Conservation (phyloP, 495 filamentous ascomycete species). For the Polyplosphaeria fusca region DNA sequence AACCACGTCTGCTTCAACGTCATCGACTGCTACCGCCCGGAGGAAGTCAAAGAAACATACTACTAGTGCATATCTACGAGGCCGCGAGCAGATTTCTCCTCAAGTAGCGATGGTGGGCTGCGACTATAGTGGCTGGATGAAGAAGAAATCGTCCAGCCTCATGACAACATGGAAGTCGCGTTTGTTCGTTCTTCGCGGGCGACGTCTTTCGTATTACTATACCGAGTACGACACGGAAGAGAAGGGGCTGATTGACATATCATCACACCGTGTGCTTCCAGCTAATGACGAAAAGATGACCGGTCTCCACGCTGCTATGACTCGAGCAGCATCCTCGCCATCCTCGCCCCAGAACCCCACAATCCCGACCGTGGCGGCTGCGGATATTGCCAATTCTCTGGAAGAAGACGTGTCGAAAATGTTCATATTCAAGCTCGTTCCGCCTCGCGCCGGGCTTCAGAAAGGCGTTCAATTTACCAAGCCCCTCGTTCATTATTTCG, state of each 20-base stretch:
- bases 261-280: conserved; percentile 88
- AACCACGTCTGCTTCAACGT: conserved; percentile 25
- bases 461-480: conserved; percentile 96
- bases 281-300: conserved; percentile 91
- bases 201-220: conserved; percentile 94
- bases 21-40: conserved; percentile 30
- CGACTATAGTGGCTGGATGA: conserved; percentile 99
- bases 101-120: conserved; percentile 79
- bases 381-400: conserved; percentile 30
- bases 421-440: conserved; percentile 98
- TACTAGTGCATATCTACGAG: conserved; percentile 88
- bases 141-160: conserved; percentile 91
- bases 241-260: conserved; percentile 94
- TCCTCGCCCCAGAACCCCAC: conserved; percentile 66
- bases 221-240: conserved; percentile 87
- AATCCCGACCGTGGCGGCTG: conserved; percentile 51
- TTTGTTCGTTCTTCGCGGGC: conserved; percentile 86
- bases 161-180: conserved; percentile 97
- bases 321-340: conserved; percentile 74
- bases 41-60: conserved; percentile 78
- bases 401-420: conserved; percentile 47
- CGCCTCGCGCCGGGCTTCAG: conserved; percentile 80
- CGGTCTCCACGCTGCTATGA: conserved; percentile 85
- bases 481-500: conserved; percentile 95
- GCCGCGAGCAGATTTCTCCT: conserved; percentile 77